Conservation (phyloP, 805 yeast genomes). For the Wickerhamiella bombiphila region DNA sequence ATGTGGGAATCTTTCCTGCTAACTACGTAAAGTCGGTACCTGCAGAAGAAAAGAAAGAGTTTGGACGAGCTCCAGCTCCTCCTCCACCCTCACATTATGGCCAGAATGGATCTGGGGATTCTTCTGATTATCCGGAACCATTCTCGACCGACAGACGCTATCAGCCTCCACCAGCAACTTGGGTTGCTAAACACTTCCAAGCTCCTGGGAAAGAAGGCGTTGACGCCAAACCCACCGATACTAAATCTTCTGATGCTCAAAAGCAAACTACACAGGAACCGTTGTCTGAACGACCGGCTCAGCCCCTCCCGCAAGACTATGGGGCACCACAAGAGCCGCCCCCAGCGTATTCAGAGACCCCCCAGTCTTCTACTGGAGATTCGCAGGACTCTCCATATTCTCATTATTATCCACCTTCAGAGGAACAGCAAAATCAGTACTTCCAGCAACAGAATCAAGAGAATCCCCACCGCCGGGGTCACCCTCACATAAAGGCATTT, state of each 20-base stretch:
- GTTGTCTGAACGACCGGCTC: slow-evolving; percentile 13
- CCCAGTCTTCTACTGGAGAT: too few relatives aligned
- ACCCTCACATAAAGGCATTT: slow-evolving; percentile 37
- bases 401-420: slow-evolving; percentile 20
- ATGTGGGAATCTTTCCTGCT: slow-evolving; percentile 78
- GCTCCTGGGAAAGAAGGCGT: slow-evolving; percentile 3
- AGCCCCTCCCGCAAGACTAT: too few relatives aligned
- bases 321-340: slow-evolving; percentile 3
- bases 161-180: slow-evolving; percentile 9
- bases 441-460: slow-evolving; percentile 15
- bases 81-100: slow-evolving; percentile 6
- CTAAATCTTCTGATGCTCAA: too few relatives aligned
- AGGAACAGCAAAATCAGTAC: slow-evolving; percentile 16
- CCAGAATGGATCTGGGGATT: slow-evolving; percentile 11
- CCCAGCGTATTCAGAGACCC: too few relatives aligned
- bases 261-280: slow-evolving; percentile 14
- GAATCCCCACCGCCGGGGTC: slow-evolving; percentile 17
- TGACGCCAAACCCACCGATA: too few relatives aligned
- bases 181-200: too few relatives aligned
- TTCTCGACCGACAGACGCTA: slow-evolving; percentile 13
- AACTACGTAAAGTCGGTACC: slow-evolving; percentile 48
- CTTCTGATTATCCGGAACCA: slow-evolving; percentile 10
- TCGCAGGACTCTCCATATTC: too few relatives aligned
- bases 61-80: slow-evolving; percentile 13
- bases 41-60: slow-evolving; percentile 7